phyloP scores from a whole-genome alignment of 2,329 filamentous ascomycete species.

The Hirsutella minnesotensis region DNA sequence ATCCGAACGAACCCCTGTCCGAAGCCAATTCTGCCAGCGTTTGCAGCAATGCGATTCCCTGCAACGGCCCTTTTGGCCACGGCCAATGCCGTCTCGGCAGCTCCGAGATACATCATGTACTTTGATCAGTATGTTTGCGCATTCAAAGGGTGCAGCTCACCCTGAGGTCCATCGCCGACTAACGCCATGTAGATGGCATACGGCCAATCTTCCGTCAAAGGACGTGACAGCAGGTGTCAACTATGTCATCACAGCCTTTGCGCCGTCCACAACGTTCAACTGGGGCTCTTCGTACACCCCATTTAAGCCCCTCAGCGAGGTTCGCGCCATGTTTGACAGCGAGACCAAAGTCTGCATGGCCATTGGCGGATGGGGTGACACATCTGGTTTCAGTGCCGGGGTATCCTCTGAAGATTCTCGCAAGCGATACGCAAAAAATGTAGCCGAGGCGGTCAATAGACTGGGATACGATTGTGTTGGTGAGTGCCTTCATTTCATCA shows the following conservation, averaged over 20 bases:
- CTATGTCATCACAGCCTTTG: slow-evolving; percentile 44
- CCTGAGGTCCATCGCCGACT: not conserved
- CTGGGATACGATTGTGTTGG: slow-evolving; percentile 50
- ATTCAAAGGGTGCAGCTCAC: not conserved
- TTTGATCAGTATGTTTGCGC: slow-evolving; percentile 28
- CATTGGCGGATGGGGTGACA: slow-evolving; percentile 56
- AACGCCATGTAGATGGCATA: slow-evolving; percentile 25
- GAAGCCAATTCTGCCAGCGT: not conserved
- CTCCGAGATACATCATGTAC: slow-evolving; percentile 27
- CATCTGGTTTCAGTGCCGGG: slow-evolving; percentile 39
- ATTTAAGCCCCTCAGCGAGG: slow-evolving; percentile 37
- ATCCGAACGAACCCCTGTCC: too few species aligned
- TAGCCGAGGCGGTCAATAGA: slow-evolving; percentile 38
- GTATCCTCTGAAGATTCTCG: slow-evolving; percentile 35
- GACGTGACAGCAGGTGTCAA: slow-evolving; percentile 32
- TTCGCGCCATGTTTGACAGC: slow-evolving; percentile 39
- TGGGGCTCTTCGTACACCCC: slow-evolving; percentile 33
- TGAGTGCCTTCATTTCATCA: slow-evolving; percentile 15
- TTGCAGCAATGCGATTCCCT: slow-evolving; percentile 5
- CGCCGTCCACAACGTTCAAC: slow-evolving; percentile 36
- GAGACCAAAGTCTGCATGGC: slow-evolving; percentile 50
- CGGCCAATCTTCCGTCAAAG: slow-evolving; percentile 19
- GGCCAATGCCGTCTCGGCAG: slow-evolving; percentile 9
- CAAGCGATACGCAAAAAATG: slow-evolving; percentile 42
- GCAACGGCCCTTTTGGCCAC: slow-evolving; percentile 7